Evolutionary conservation across 495 filamentous ascomycete genomes (phyloP).

Genomic region (Xylaria cubensis): DNA sequence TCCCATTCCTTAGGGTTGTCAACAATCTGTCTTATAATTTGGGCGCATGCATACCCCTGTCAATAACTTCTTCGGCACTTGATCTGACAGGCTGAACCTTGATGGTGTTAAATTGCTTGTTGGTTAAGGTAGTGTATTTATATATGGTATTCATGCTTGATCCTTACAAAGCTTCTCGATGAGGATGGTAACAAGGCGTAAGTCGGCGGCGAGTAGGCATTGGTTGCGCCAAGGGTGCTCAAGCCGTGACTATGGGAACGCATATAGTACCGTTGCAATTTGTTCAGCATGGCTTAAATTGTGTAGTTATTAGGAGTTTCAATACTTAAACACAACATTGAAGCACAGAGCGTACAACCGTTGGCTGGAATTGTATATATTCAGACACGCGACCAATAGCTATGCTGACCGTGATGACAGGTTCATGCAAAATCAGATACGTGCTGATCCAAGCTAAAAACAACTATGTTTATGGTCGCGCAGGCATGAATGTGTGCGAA

Average conservation of each 20-base stretch:
- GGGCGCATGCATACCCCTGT: no score
- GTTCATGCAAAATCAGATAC: constrained; percentile 12
- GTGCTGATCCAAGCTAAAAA: constrained; percentile 19
- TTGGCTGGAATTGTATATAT: constrained; percentile 14
- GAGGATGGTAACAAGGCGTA: not conserved
- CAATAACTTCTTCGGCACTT: not conserved
- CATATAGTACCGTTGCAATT: not conserved
- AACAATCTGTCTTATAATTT: no score
- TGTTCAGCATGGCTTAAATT: not conserved
- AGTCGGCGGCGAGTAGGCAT: not conserved
- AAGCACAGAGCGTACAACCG: not conserved
- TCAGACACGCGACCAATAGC: constrained; percentile 20
- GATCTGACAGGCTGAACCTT: not conserved
- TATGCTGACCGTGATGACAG: not conserved
- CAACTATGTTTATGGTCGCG: constrained; percentile 4
- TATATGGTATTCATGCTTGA: not conserved
- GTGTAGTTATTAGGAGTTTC: not conserved
- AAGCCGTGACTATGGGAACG: not conserved
- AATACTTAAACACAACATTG: not conserved
- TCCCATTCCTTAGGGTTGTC: no score
- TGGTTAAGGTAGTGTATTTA: not conserved
- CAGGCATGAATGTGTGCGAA: not conserved
- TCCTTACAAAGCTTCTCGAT: not conserved
- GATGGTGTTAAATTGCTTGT: not conserved
- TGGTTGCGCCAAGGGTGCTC: not conserved